Evolutionary conservation across 176 grass and related monocot species (phyloP).

Genomic region (Oryza meyeriana): DNA sequence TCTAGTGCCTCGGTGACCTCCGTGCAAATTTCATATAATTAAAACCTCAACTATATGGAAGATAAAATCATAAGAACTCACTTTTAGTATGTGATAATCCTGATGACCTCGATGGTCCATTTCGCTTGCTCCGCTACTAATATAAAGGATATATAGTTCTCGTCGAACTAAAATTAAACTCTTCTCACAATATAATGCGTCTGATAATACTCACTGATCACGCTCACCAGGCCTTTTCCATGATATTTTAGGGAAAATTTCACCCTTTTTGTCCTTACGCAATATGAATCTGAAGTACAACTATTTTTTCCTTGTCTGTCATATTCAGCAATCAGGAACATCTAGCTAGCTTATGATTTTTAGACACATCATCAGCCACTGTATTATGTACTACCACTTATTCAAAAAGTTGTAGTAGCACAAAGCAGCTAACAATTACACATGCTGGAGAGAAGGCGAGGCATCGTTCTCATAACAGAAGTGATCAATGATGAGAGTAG

Average conservation of each 20-base stretch:
- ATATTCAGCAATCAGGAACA: constrained; percentile 1
- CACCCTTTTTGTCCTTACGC: not conserved
- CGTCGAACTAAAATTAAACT: not conserved
- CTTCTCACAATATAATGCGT: not conserved
- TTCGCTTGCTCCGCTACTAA: too few species aligned
- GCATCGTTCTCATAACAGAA: constrained; percentile 31
- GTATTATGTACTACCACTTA: not conserved
- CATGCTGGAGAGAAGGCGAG: constrained; percentile 1
- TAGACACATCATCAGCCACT: not conserved
- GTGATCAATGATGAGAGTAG: not conserved
- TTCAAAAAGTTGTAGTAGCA: not conserved
- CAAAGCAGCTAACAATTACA: not conserved
- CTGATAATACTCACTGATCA: not conserved
- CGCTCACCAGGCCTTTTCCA: not conserved
- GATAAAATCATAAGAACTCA: too few species aligned
- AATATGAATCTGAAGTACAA: not conserved
- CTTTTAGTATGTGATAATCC: too few species aligned
- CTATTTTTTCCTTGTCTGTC: not conserved
- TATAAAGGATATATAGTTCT: not conserved
- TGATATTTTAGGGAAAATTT: not conserved
- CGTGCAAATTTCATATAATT: too few species aligned
- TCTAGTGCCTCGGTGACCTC: too few species aligned
- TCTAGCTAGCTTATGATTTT: not conserved
- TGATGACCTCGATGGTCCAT: too few species aligned
- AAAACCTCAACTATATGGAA: too few species aligned